Conservation (phyloP, 805 yeast genomes). For the Candida sphagnicola region DNA sequence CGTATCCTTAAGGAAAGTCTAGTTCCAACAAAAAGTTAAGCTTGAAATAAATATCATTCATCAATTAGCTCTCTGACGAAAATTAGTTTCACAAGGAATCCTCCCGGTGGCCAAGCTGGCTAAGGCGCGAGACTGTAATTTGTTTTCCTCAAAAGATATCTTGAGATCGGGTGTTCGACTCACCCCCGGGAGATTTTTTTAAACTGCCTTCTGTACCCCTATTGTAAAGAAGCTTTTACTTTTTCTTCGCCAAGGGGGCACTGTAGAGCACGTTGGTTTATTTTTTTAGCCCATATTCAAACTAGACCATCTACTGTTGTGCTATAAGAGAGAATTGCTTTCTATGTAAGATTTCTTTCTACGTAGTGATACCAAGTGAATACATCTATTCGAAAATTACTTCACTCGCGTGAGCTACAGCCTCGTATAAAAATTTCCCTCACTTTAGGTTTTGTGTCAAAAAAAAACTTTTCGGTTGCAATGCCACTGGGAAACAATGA, state of each 20-base stretch:
- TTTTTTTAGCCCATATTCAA: no score
- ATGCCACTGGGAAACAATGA: not conserved
- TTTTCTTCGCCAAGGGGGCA: not conserved
- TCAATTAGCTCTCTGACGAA: no score
- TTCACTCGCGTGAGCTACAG: not conserved
- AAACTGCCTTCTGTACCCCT: not conserved
- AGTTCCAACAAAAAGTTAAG: no score
- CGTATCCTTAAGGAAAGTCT: no score
- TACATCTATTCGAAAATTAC: no score
- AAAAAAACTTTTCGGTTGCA: not conserved
- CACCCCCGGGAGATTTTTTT: slow-evolving; percentile 43
- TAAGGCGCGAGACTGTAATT: slow-evolving; percentile 49
- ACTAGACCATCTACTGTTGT: no score
- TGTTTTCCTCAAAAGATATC: slow-evolving; percentile 31
- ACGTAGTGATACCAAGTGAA: not conserved
- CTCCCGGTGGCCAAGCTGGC: slow-evolving; percentile 49
- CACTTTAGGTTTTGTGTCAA: not conserved
- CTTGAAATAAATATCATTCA: no score
- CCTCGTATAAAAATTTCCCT: not conserved
- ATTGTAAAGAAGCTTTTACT: not conserved
- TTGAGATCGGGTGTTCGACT: slow-evolving; percentile 50
- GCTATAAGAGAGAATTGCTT: no score
- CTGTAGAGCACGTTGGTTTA: no score
- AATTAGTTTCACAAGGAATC: no score
- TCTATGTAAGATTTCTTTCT: no score